Base-by-base conservation (phyloP, 345 rosid species). In the Salix udensis region DNA sequence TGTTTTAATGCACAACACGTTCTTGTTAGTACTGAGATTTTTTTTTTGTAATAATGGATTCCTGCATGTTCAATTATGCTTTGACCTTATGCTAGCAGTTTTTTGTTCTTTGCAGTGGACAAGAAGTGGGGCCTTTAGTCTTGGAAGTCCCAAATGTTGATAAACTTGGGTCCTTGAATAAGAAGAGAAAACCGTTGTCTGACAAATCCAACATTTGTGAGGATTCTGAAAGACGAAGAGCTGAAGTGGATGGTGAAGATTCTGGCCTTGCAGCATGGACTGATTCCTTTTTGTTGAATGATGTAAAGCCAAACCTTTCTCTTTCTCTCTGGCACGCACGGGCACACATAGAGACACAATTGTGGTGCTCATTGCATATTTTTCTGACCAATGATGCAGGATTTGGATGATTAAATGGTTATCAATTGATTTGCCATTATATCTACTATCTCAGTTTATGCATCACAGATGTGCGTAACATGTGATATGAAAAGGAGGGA, bases 71-170 rank as follows among this genome's bases (percentile, higher is more conserved):
- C 16, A 14, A 13, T 46, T 46, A 24, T 67, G 2, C 37, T n/a
- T 16, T 42, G 13, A 42, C 15, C 74, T 73, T 12, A 44, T 42
- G 48, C n/a, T 18, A 15, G 1, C 19, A 6, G 23, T 68, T 31
- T 72, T 30, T 44, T 36, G 23, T 79, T 68, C n/a, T 69, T 61
- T 77, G 65, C 80, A 96, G 99, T 79, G 98, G 97, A 75, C 84
- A 86, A 82, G 92, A 93, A 80, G 80, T 84, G 28, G 98, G 96
- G 53, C 87, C 89, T 75, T 80, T 91, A 75, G 61, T 75, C 84
- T 13, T 81, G 82, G 87, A 90, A 78, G 69, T 80, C 70, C 91
- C 88, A 4, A n/a, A 46, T 7, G 76, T 67, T 80, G 53, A 80
- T 67, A 81, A 74, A 28, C 74, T 77, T 74, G 70, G 68, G 46